Evolutionary conservation across 768 basidiomycete genomes (phyloP).

Genomic region (Fistulinella prunicolor): DNA sequence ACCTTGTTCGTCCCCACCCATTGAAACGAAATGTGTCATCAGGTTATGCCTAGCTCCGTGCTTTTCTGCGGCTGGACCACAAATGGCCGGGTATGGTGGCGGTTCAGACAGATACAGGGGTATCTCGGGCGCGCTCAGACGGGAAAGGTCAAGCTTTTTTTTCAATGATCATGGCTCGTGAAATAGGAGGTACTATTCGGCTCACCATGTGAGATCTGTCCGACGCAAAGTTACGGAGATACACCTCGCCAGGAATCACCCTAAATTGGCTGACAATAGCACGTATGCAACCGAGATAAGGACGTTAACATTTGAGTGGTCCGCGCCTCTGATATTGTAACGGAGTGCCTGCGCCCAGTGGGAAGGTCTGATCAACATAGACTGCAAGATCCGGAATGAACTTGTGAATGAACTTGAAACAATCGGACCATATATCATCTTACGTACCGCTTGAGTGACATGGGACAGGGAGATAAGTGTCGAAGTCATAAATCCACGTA

Average conservation of each 20-base stretch:
- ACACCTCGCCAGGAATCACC: slow-evolving; percentile 50
- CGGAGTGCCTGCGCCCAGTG: slow-evolving; percentile 26
- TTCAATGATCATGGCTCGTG: slow-evolving; percentile 5
- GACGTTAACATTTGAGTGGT: neutral
- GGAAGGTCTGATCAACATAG: slow-evolving; percentile 48
- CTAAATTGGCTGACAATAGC: slow-evolving; percentile 59
- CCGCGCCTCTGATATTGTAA: slow-evolving; percentile 45
- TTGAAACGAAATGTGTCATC: slow-evolving; percentile 57
- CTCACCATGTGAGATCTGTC: slow-evolving; percentile 75
- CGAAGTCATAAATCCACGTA: slow-evolving; percentile 70
- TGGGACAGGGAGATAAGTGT: slow-evolving; percentile 51
- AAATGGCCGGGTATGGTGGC: slow-evolving; percentile 49
- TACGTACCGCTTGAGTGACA: slow-evolving; percentile 48
- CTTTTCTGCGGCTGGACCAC: slow-evolving; percentile 41
- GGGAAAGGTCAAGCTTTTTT: slow-evolving; percentile 6
- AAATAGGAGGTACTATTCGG: slow-evolving; percentile 8
- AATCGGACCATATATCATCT: neutral
- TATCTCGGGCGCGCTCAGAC: slow-evolving; percentile 8
- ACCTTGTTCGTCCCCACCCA: slow-evolving; percentile 33
- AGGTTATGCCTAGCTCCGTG: slow-evolving; percentile 48
- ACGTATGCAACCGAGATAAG: too few species aligned
- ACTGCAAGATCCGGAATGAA: slow-evolving; percentile 34
- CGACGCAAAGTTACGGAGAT: slow-evolving; percentile 62
- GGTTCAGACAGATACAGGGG: slow-evolving; percentile 42
- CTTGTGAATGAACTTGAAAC: slow-evolving; percentile 5